These are phyloP conservation scores for Penicillium palitans DNA, from an alignment of 2,329 filamentous ascomycete genomes.

Conservation along the genomic window DNA sequence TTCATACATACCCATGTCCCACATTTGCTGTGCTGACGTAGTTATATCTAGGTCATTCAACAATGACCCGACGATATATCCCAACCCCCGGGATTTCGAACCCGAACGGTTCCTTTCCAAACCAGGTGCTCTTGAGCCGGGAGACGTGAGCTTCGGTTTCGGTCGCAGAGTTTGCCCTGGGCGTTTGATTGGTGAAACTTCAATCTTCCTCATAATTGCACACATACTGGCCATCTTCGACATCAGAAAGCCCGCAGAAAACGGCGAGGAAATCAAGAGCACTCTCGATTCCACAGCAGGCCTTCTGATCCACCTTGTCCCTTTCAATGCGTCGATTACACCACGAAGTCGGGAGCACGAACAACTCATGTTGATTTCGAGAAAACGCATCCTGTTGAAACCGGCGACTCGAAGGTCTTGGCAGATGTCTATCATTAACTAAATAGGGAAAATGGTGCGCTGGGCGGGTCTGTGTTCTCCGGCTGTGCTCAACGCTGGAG, in stretches of 20 bases:
- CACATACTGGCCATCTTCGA: slow-evolving; percentile 6
- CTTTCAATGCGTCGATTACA: not conserved
- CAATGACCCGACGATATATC: slow-evolving; percentile 4
- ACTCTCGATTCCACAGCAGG: not conserved
- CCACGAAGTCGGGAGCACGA: not conserved
- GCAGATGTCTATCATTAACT: not conserved
- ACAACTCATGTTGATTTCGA: slow-evolving; percentile 2
- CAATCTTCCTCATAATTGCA: slow-evolving; percentile 5
- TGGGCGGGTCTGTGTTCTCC: not conserved
- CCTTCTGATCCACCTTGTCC: not conserved
- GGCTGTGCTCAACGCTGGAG: not conserved
- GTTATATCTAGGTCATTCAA: slow-evolving; percentile 8
- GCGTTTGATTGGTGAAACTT: slow-evolving; percentile 3
- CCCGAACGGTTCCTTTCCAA: slow-evolving; percentile 5
- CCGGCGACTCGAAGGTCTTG: not conserved
- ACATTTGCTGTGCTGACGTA: not conserved
- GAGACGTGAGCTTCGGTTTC: slow-evolving; percentile 7
- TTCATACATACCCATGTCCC: too few relatives aligned
- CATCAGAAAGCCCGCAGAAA: not conserved
- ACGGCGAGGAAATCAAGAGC: too few relatives aligned
- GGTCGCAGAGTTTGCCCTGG: slow-evolving; percentile 5
- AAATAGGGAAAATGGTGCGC: not conserved
- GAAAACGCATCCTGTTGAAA: slow-evolving; percentile 1
- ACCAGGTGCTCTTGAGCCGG: not conserved
- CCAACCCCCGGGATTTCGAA: slow-evolving; percentile 1